Conservation (phyloP, 805 yeast genomes). For the Teunomyces funiuensis region DNA sequence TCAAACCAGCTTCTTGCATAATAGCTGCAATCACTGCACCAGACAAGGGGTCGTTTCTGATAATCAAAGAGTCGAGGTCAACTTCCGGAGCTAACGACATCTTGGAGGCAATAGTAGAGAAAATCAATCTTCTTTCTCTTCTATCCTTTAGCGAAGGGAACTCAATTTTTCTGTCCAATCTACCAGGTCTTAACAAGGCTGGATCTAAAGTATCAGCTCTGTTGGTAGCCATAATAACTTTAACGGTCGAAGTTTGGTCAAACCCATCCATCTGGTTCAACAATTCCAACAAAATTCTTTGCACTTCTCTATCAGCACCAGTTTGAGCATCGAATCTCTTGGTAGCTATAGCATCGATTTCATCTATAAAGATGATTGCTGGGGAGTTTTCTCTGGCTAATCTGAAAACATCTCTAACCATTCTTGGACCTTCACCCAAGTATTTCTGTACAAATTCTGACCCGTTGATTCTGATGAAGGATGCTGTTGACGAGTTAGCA, state of each 20-base stretch:
- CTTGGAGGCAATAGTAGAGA: conserved; percentile 92
- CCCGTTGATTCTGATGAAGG: conserved; percentile 95
- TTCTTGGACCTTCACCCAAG: conserved; percentile 98
- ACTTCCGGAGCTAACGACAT: conserved; percentile 98
- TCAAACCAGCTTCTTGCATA: conserved; percentile 99
- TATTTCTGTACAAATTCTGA: conserved; percentile 98
- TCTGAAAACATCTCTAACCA: conserved; percentile 98
- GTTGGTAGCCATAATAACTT: conserved; percentile 98
- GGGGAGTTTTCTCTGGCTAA: conserved; percentile 98
- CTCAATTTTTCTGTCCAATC: conserved; percentile 96
- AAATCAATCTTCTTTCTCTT: conserved; percentile 95
- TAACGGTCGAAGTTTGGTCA: conserved; percentile 91
- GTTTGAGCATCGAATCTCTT: conserved; percentile 99
- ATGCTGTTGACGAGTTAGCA: conserved; percentile 93
- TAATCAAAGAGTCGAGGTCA: conserved; percentile 89
- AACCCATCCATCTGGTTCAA: conserved; percentile 99
- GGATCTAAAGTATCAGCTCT: conserved; percentile 98
- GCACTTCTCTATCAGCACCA: conserved; percentile 99
- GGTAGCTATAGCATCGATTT: conserved; percentile 98
- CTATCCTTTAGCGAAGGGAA: conserved; percentile 95
- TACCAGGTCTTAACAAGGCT: conserved; percentile 95
- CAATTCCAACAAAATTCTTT: conserved; percentile 92
- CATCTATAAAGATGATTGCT: conserved; percentile 95
- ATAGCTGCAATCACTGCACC: conserved; percentile 98
- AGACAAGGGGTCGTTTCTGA: conserved; percentile 93